Conservation (phyloP, 345 rosid genomes). For the Turnera subulata region DNA sequence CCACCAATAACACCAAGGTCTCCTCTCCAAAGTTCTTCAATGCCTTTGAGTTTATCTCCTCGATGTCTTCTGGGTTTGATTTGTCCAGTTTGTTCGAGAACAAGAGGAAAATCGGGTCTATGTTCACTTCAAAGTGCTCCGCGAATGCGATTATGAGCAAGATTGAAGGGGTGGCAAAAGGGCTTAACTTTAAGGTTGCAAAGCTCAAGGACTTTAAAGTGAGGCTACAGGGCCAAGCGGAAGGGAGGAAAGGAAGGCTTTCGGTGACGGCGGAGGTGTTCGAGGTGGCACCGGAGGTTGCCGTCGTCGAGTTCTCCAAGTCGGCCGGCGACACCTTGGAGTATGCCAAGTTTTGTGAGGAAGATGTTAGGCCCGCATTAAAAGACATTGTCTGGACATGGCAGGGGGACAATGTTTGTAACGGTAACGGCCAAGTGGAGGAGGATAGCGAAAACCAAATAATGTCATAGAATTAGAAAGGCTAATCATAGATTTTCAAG, state of each 20-base stretch:
- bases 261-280: conserved; percentile 31
- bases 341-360: conserved; percentile 25
- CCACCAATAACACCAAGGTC: background rate
- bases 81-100: conserved; percentile 23
- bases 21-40: conserved; percentile 28
- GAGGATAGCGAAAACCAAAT: background rate
- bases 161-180: conserved; percentile 23
- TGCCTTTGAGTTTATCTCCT: conserved; percentile 33
- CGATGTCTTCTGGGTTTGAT: conserved; percentile 33
- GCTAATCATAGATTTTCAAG: no score
- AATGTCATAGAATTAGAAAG: background rate
- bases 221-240: conserved; percentile 11
- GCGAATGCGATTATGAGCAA: conserved; percentile 16
- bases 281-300: conserved; percentile 36
- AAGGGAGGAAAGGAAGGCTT: conserved; percentile 29
- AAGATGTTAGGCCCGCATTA: conserved; percentile 27
- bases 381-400: conserved; percentile 74
- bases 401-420: conserved; percentile 64
- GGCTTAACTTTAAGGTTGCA: conserved; percentile 13
- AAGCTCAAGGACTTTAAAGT: conserved; percentile 23
- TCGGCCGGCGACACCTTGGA: conserved; percentile 35
- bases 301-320: conserved; percentile 40
- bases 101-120: conserved; percentile 17
- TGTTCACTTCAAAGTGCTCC: conserved; percentile 25
- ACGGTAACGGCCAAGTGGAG: background rate